Base-by-base conservation (phyloP, 164 flowering plant genomes). In the Tetracentron sinense region DNA sequence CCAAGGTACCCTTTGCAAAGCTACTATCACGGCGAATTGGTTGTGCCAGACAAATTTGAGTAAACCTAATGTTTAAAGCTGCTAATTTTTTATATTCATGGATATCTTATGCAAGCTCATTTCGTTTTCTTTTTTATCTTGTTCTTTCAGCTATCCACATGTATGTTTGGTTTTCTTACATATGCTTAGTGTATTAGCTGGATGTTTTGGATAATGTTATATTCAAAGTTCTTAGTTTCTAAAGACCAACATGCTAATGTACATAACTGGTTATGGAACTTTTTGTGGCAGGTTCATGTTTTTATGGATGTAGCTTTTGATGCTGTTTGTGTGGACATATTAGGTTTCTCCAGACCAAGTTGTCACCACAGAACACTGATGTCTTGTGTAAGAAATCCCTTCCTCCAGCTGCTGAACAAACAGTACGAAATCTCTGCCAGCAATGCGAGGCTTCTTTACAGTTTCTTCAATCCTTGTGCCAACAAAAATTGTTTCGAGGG, bases 381-480 rank as follows among this genome's bases (percentile, higher is more conserved):
- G 38, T 62, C 56, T 38, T 33, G 17, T 31, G 53, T 44, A 49
- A 65, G 28, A 68, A 73, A 27, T 65, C 78, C 50, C 65, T 59
- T 65, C 67, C 71, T 70, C 31, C 48, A 29, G 56, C 69, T 44
- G 74, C 72, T 60, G 94, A 81, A 61, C 80, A 73, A 66, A 55
- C 65, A 51, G 73, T 79, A 54, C 79, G 66, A 54, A 77, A 65
- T 64, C 78, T 85, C 60, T 86, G 94, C 75, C 92, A 78, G 74
- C 98, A 95, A 65, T 88, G 91, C 58, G 99, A 90, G 68, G 93
- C 90, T 72, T 90, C 96, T 55, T 69, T 92, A 54, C 96, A 88
- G 79, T 84, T 88, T 81, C 82, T 95, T 60, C 88, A 79, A 66
- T 84, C 86, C 35, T 49, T 90, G 62, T 87, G 90, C 81, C 94